Evolutionary conservation across 2,329 filamentous ascomycete genomes (phyloP), one percentile per base, ranked within the genome.

Genomic region (Macrophomina pseudophaseolina): DNA sequence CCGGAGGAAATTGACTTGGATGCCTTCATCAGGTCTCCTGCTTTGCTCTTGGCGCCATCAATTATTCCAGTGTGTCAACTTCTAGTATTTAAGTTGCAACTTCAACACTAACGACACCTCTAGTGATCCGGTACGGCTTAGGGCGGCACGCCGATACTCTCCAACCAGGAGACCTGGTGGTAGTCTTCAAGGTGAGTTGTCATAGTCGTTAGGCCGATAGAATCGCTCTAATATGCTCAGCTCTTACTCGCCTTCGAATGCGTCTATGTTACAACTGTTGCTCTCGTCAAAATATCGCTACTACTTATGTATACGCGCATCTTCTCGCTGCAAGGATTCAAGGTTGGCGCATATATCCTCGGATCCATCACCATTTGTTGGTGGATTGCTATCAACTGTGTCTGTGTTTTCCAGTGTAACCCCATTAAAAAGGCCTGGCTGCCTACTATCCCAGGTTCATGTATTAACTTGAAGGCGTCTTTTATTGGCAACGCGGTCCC

Each of bases 261-360:
- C 65, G 73, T 84, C 46, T 85, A 85, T 69, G 80, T 77, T 30
- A 84, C 78, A 70, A 83, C 82, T 35, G 73, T 85, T 4, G 81
- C 79, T 46, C 80, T 83, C 75, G 83, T 83, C n/a, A 86, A 85
- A 69, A 65, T 85, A 14, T 80, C 80, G 62, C 75, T 86, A 23
- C 71, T 86, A 49, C 73, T 85, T 48, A 84, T 86, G 82, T 86
- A 85, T 74, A 80, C 79, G 70, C 82, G 83, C 70, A 84, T 86
- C 69, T 86, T 86, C 72, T 81, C 76, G 28, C 74, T 81, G 4
- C 74, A 75, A 0, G 78, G 77, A 66, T 82, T 85, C 68, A 80
- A 80, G 70, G 79, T 75, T 66, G 78, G 78, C 71, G 77, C 78
- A 1, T 80, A 78, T 70, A 70, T 74, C 2, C 76, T 85, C 4